A percentile compares a stretch with the other conserved stretches of the same genome.
Conservation (phyloP, 2,329 filamentous ascomycete genomes). For the Xylariaceae sp. region DNA sequence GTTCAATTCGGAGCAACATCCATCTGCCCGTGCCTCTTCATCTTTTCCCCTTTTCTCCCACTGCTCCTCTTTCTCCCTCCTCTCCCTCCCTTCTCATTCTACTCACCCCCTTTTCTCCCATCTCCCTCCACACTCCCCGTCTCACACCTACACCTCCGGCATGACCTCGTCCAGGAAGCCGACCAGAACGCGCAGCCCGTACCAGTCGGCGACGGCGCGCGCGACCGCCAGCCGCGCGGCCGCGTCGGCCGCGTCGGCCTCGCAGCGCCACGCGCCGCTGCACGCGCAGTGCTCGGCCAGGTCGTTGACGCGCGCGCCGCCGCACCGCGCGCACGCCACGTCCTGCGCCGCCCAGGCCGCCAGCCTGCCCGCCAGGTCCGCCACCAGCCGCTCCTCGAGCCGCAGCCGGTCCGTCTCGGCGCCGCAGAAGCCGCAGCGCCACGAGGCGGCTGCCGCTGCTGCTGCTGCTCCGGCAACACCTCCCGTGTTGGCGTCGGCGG, state of each 20-base stretch:
- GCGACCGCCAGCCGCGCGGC: slow-evolving; percentile 61
- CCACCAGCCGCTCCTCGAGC: slow-evolving; percentile 78
- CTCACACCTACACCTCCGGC: too few relatives aligned
- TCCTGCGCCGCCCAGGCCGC: slow-evolving; percentile 86
- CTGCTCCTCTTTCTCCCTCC: too few relatives aligned
- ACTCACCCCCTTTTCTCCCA: too few relatives aligned
- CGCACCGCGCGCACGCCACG: slow-evolving; percentile 66
- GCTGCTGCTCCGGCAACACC: slow-evolving; percentile 4
- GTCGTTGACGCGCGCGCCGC: slow-evolving; percentile 75
- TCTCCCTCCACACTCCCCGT: too few relatives aligned
- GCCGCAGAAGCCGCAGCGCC: slow-evolving; percentile 72
- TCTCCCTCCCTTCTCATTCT: too few relatives aligned
- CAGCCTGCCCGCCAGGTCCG: slow-evolving; percentile 64
- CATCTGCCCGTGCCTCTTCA: too few relatives aligned
- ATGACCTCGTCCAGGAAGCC: slow-evolving; percentile 66
- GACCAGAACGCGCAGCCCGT: slow-evolving; percentile 73
- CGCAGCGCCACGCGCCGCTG: slow-evolving; percentile 75
- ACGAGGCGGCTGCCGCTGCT: slow-evolving; percentile 38
- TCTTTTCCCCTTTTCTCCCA: too few relatives aligned
- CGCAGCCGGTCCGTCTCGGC: slow-evolving; percentile 68
- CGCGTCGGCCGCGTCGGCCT: slow-evolving; percentile 59
- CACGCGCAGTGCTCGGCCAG: slow-evolving; percentile 97
- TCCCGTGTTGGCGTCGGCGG: slow-evolving; percentile 9
- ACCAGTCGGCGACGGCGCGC: slow-evolving; percentile 67
- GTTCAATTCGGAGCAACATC: too few relatives aligned